These are phyloP conservation scores for Pseudogymnoascus sp. DNA, from an alignment of 2,329 filamentous ascomycete genomes.

Conservation along the genomic window DNA sequence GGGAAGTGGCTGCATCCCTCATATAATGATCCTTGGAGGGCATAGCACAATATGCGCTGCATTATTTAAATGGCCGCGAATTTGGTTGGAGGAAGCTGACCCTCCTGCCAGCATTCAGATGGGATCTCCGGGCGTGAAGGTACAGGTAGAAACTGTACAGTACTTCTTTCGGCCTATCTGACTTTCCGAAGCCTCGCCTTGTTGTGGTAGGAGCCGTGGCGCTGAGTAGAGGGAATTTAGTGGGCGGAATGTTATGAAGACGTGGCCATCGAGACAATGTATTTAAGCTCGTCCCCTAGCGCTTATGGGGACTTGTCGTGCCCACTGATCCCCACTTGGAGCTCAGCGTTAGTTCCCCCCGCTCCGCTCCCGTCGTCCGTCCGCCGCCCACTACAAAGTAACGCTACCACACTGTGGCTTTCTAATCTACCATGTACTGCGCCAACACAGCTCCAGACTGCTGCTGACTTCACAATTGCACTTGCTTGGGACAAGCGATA, in stretches of 20 bases:
- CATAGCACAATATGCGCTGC: background rate
- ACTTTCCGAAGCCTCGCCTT: background rate
- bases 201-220: background rate
- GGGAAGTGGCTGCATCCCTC: slow-evolving; percentile 3
- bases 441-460: slow-evolving; percentile 3
- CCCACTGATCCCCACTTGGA: slow-evolving; percentile 5
- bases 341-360: slow-evolving; percentile 3
- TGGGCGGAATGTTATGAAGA: background rate
- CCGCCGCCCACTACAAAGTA: background rate
- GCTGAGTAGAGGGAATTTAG: background rate
- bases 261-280: slow-evolving; percentile 1
- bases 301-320: background rate
- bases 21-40: slow-evolving; percentile 1
- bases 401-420: background rate
- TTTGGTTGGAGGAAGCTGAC: background rate
- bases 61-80: background rate
- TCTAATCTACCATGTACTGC: background rate
- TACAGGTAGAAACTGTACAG: background rate
- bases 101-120: background rate
- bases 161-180: background rate
- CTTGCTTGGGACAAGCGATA: background rate
- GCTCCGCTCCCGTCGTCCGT: background rate
- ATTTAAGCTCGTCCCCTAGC: slow-evolving; percentile 5
- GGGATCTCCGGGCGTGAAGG: background rate
- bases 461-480: slow-evolving; percentile 1